A percentile compares a stretch with the other conserved stretches of the same genome.
These are phyloP conservation scores for grape (Vitis vinifera) DNA, from an alignment of 164 flowering plant species.

Conservation along the genomic window DNA sequence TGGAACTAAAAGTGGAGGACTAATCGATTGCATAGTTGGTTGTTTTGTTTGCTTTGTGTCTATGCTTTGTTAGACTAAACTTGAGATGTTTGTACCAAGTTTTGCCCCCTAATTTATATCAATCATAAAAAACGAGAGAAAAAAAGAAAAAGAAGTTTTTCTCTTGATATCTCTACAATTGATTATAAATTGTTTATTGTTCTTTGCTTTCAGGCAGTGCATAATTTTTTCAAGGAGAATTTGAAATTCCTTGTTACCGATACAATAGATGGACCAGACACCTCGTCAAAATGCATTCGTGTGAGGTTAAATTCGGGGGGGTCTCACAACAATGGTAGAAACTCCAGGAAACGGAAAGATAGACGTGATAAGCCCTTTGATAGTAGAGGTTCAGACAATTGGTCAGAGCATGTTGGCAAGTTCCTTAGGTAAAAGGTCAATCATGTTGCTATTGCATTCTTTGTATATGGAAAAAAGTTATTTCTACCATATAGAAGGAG, in stretches of 20 bases:
- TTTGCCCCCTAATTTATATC: too few species aligned
- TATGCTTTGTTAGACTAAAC: too few species aligned
- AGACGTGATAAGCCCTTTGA: conserved; percentile 79
- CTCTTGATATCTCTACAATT: not conserved
- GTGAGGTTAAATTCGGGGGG: conserved; percentile 62
- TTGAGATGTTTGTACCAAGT: too few species aligned
- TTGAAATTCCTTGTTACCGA: conserved; percentile 91
- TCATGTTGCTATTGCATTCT: not conserved
- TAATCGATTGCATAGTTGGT: too few species aligned
- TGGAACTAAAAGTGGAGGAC: too few species aligned
- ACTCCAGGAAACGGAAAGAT: conserved; percentile 74
- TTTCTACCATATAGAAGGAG: too few species aligned
- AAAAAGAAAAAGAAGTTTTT: not conserved
- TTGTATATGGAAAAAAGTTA: not conserved
- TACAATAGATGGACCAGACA: conserved; percentile 82
- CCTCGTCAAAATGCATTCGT: conserved; percentile 78
- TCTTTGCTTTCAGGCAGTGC: conserved; percentile 61
- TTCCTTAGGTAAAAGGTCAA: conserved; percentile 66
- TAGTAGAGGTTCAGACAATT: conserved; percentile 81
- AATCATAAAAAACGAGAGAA: too few species aligned
- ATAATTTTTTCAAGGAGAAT: conserved; percentile 79
- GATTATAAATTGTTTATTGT: conserved; percentile 1
- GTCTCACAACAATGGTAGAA: conserved; percentile 33
- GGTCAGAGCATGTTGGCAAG: conserved; percentile 79
- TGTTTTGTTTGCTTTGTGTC: too few species aligned